Evolutionary conservation across 306 rosid genomes (phyloP).

Genomic region (Comarum palustre): DNA sequence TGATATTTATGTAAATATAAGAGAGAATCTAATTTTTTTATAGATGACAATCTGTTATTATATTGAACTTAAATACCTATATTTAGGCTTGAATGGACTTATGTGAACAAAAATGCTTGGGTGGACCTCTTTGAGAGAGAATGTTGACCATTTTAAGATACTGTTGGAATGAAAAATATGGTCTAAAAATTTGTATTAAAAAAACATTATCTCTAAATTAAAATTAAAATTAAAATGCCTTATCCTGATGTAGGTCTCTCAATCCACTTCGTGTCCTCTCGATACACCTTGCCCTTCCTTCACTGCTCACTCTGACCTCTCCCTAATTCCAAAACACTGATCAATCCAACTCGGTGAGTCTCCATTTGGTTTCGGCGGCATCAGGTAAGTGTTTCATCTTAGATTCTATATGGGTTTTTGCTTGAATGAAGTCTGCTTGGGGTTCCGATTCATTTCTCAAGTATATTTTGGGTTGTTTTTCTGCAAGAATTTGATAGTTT

Average conservation of each 20-base stretch:
- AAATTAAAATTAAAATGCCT: background rate
- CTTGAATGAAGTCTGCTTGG: background rate
- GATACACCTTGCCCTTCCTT: background rate
- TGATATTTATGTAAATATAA: too few relatives aligned
- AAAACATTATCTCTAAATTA: too few relatives aligned
- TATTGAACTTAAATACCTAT: too few relatives aligned
- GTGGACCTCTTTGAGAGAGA: too few relatives aligned
- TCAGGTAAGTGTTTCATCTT: background rate
- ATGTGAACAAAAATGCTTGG: too few relatives aligned
- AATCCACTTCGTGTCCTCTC: conserved; percentile 6
- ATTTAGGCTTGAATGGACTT: too few relatives aligned
- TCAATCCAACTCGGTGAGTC: background rate
- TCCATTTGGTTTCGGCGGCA: background rate
- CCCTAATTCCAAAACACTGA: background rate
- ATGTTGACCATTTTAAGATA: too few relatives aligned
- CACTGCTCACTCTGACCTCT: background rate
- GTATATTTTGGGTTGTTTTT: background rate
- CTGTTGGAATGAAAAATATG: too few relatives aligned
- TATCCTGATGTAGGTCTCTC: conserved; percentile 1
- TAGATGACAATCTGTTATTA: too few relatives aligned
- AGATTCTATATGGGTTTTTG: background rate
- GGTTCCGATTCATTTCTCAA: background rate
- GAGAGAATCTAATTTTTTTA: too few relatives aligned
- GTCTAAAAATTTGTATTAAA: too few relatives aligned
- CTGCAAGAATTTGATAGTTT: background rate